phyloP scores from a whole-genome alignment of 768 basidiomycete species.

The Phaeotremella fagi region DNA sequence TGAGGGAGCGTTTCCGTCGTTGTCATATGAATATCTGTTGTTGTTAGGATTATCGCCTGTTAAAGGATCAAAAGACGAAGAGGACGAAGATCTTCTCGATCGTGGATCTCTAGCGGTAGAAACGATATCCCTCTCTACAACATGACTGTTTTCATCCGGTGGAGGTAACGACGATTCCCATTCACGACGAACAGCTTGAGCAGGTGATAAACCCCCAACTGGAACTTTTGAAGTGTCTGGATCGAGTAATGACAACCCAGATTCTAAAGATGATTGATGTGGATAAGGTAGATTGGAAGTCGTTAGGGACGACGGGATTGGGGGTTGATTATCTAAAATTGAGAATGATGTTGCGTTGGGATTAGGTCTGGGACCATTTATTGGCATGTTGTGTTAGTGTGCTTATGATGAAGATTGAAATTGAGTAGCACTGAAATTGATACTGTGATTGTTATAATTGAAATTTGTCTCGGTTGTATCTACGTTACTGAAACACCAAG shows the following conservation, averaged over 20 bases:
- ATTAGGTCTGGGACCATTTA: conserved; percentile 12
- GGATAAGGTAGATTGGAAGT: conserved; percentile 5
- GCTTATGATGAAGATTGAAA: neutral
- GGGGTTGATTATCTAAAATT: neutral
- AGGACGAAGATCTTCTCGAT: too few species aligned
- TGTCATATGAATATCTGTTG: too few species aligned
- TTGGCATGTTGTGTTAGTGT: conserved; percentile 4
- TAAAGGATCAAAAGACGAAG: too few species aligned
- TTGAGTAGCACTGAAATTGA: neutral
- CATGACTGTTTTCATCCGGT: neutral
- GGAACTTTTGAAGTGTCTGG: neutral
- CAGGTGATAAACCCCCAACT: neutral
- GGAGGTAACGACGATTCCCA: neutral
- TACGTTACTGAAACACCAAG: too few species aligned
- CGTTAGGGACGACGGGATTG: neutral
- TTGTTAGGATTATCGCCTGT: too few species aligned
- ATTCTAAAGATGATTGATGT: conserved; percentile 5
- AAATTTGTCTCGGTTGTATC: too few species aligned
- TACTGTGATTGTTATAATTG: too few species aligned
- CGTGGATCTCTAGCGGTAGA: neutral
- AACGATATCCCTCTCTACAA: neutral
- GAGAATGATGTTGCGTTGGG: neutral
- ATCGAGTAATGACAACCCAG: conserved; percentile 5
- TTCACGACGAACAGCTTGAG: neutral
- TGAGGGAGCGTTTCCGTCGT: conserved; percentile 5